Evolutionary conservation across 2,329 filamentous ascomycete species (phyloP), one percentile per base, ranked within the genome.

Genomic region (Colletotrichum graminicola): DNA sequence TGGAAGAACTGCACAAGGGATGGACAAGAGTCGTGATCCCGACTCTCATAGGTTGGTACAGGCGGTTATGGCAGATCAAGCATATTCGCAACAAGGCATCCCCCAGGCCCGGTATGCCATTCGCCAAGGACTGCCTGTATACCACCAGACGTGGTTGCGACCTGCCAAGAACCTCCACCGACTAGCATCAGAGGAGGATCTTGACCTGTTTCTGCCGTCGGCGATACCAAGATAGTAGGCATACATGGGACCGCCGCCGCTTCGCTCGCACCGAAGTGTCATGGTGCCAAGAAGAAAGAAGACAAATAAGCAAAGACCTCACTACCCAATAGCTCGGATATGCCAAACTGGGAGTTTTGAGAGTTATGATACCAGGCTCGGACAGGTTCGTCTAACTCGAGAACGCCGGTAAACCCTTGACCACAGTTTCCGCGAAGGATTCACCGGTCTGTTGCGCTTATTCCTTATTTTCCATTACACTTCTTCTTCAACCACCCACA

Each of bases 51-150:
- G 23, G 34, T 18, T 14, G 23, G n/a, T 3, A 21, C 39, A 66
- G 16, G 45, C 34, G n/a, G 56, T 57, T 55, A 51, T 64, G 62
- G 32, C 32, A 71, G 56, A 67, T 67, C 67, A 71, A 71, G 67
- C 67, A 71, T 67, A 71, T 56, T n/a, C 49, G 4, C 8, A 45
- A 7, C 56, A 47, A 51, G 67, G 67, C 56, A 61, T 3, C 18
- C 3, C 67, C 67, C 39, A 67, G 63, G 39, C 39, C 2, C 21
- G 41, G 26, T 51, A 45, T 51, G 34, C 54, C 45, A 32, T 62
- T 51, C 36, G 43, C 34, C 52, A 34, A 45, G 43, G 32, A 12
- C 60, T 18, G 14, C 49, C 51, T n/a, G 47, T 36, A 61, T 43
- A 32, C 18, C 14, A 2, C n/a, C 63, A 59, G 60, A 71, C 56